Evolutionary conservation across 768 basidiomycete genomes (phyloP).

Genomic region (Cystobasidium ongulense): DNA sequence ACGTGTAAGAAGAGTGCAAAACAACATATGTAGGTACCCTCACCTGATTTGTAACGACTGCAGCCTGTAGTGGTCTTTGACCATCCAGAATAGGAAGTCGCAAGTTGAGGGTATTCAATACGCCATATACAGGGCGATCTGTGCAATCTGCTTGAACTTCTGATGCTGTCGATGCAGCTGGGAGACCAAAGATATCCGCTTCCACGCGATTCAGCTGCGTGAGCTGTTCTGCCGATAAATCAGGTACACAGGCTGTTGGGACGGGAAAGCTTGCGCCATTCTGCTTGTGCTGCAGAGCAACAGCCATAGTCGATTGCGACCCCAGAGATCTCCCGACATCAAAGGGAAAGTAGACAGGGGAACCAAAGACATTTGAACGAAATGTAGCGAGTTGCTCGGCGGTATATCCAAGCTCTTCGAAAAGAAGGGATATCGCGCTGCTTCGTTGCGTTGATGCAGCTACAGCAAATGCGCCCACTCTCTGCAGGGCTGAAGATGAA

Average conservation of each 20-base stretch:
- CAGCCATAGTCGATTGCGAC: not conserved
- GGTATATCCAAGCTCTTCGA: not conserved
- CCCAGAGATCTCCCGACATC: not conserved
- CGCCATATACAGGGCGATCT: conserved; percentile 10
- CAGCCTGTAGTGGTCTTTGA: not conserved
- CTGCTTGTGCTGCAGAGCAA: not conserved
- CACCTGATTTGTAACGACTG: not conserved
- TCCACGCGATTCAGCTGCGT: not conserved
- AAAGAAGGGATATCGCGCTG: not conserved
- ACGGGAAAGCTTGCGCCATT: conserved; percentile 16
- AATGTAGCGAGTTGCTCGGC: not conserved
- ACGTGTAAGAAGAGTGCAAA: not conserved
- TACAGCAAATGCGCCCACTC: not conserved
- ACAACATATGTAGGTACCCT: not conserved
- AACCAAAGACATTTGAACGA: not conserved
- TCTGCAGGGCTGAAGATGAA: not conserved
- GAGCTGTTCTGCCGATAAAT: not conserved
- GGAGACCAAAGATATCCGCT: conserved; percentile 1
- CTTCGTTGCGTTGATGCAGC: conserved; percentile 28
- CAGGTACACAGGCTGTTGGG: not conserved
- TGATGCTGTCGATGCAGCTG: not conserved
- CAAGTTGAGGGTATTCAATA: not conserved
- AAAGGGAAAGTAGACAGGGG: conserved; percentile 19
- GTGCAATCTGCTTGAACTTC: not conserved
- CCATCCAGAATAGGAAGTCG: not conserved